Evolutionary conservation across 2,329 filamentous ascomycete species (phyloP).

Genomic region (Dothistroma pini): DNA sequence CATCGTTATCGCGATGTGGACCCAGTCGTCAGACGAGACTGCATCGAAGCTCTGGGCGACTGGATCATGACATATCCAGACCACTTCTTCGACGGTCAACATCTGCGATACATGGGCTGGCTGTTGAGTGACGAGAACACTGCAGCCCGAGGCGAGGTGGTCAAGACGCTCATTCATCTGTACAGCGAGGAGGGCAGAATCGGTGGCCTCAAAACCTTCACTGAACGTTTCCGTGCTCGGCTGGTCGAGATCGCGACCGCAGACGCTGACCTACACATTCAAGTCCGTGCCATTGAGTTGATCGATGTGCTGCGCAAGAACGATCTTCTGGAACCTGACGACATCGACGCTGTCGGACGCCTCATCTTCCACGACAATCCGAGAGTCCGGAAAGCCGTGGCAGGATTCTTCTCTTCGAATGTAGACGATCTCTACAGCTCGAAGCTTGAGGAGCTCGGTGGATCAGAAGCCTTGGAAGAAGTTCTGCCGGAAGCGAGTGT

Average conservation of each 20-base stretch:
- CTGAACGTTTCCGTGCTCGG: slow-evolving; percentile 81
- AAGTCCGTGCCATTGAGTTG: slow-evolving; percentile 74
- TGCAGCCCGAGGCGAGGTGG: slow-evolving; percentile 74
- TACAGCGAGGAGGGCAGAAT: slow-evolving; percentile 79
- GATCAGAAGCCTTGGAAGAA: slow-evolving; percentile 72
- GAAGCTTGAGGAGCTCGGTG: slow-evolving; percentile 79
- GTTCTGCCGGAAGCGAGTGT: slow-evolving; percentile 69
- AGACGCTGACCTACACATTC: slow-evolving; percentile 76
- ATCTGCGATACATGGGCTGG: slow-evolving; percentile 93
- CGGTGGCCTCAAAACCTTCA: slow-evolving; percentile 76
- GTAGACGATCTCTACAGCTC: slow-evolving; percentile 76
- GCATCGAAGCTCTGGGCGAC: slow-evolving; percentile 76
- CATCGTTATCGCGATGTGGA: slow-evolving; percentile 96
- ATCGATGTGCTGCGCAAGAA: slow-evolving; percentile 78
- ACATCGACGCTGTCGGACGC: slow-evolving; percentile 83
- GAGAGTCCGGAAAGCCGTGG: slow-evolving; percentile 81
- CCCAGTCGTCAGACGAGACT: slow-evolving; percentile 81
- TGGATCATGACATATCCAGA: slow-evolving; percentile 87
- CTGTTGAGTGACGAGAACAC: slow-evolving; percentile 78
- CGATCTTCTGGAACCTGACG: slow-evolving; percentile 83
- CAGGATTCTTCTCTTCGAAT: slow-evolving; percentile 84
- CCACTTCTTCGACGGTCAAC: slow-evolving; percentile 84
- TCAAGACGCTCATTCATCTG: slow-evolving; percentile 76
- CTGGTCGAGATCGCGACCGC: slow-evolving; percentile 89
- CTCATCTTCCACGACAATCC: slow-evolving; percentile 85